A percentile compares a stretch with the other conserved stretches of the same genome.
Evolutionary conservation across 345 rosid species (phyloP).

Genomic region (Raphanus sativus): DNA sequence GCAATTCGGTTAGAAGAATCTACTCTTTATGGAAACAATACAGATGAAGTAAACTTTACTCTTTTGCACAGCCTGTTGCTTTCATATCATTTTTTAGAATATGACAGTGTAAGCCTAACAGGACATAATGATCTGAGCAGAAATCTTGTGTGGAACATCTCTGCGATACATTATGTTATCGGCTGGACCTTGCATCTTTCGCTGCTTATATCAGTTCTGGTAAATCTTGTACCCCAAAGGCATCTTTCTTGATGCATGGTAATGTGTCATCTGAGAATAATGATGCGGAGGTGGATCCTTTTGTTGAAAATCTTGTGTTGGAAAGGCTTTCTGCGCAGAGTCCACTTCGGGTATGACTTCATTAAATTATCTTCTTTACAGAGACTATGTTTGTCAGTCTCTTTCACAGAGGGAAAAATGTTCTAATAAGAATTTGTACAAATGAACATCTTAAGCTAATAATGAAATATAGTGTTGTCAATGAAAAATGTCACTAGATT

Average conservation of each 20-base stretch:
- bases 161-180: slow-evolving; percentile 80
- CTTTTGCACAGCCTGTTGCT: slow-evolving; percentile 7
- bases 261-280: slow-evolving; percentile 48
- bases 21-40: slow-evolving; percentile 58
- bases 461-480: neutral
- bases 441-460: slow-evolving; percentile 12
- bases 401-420: neutral
- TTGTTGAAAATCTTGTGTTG: slow-evolving; percentile 91
- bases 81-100: neutral
- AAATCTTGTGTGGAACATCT: slow-evolving; percentile 82
- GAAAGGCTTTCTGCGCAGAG: slow-evolving; percentile 95
- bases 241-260: slow-evolving; percentile 66
- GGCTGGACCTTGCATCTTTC: slow-evolving; percentile 83
- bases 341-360: slow-evolving; percentile 76
- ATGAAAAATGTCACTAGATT: neutral
- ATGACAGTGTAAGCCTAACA: slow-evolving; percentile 35
- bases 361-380: neutral
- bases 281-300: slow-evolving; percentile 61
- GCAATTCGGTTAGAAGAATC: slow-evolving; percentile 71
- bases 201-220: slow-evolving; percentile 89
- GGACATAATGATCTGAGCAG: slow-evolving; percentile 50
- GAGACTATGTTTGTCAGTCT: slow-evolving; percentile 13
- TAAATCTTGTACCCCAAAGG: slow-evolving; percentile 70
- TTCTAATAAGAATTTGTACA: slow-evolving; percentile 9
- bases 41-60: slow-evolving; percentile 61